These are phyloP conservation scores for Colletotrichum limetticola DNA, from an alignment of 2,329 filamentous ascomycete genomes.

Conservation along the genomic window DNA sequence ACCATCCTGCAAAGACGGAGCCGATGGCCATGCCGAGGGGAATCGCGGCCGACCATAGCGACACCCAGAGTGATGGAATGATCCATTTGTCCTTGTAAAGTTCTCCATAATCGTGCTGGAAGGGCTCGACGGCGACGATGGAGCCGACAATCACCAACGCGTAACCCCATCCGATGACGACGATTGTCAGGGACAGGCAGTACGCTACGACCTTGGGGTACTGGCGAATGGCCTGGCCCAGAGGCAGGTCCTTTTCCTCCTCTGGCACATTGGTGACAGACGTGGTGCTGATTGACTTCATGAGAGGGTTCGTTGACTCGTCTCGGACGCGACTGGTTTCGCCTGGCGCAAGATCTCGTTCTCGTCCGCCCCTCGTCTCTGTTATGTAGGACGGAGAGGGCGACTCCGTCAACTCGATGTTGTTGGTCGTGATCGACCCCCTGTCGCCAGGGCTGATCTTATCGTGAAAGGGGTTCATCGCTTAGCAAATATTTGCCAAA, in stretches of 20 bases:
- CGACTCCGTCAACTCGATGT: constrained; percentile 2
- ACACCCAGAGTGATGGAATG: constrained; percentile 42
- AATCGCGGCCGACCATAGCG: constrained; percentile 40
- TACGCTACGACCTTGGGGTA: constrained; percentile 43
- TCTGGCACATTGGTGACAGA: neutral
- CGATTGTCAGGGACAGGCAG: constrained; percentile 41
- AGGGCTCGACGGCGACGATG: constrained; percentile 42
- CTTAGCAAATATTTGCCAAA: neutral
- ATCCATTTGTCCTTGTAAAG: constrained; percentile 38
- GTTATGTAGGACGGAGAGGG: neutral
- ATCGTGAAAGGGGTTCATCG: neutral
- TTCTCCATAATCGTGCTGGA: constrained; percentile 43
- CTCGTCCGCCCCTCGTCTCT: neutral
- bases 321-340: neutral
- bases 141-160: constrained; percentile 41
- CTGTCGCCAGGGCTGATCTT: neutral
- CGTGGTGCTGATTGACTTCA: neutral
- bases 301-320: neutral
- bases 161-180: constrained; percentile 45
- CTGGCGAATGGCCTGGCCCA: constrained; percentile 39
- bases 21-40: constrained; percentile 41
- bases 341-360: neutral
- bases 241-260: constrained; percentile 35
- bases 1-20: constrained; percentile 41
- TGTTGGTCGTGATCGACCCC: neutral